Conservation (phyloP, 805 yeast genomes). For the Debaryomyces tyrocola region DNA sequence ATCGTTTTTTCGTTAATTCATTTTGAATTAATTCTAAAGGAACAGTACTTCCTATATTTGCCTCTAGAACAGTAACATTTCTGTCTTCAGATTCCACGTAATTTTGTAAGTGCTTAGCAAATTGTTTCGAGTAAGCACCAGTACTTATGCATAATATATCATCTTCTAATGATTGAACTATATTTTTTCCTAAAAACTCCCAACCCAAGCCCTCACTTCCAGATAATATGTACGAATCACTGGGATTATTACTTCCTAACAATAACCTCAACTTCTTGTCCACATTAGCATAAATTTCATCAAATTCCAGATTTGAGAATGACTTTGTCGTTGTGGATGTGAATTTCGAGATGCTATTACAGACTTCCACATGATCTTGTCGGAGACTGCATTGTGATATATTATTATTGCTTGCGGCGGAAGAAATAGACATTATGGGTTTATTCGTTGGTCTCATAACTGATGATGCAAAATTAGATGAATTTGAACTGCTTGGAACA, state of each 20-base stretch:
- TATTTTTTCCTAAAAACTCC: conserved; percentile 9
- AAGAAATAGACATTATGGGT: neutral
- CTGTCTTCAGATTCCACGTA: conserved; percentile 6
- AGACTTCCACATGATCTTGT: neutral
- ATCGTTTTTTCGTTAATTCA: neutral
- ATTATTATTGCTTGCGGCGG: neutral
- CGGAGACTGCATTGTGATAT: neutral
- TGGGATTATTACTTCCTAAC: conserved; percentile 5
- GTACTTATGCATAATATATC: conserved; percentile 9
- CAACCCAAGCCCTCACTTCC: conserved; percentile 10
- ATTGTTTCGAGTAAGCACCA: conserved; percentile 7
- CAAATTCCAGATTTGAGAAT: conserved; percentile 2
- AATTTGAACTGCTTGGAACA: neutral
- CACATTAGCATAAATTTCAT: conserved; percentile 4
- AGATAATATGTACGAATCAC: conserved; percentile 4
- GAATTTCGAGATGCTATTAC: no score
- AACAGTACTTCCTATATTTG: conserved; percentile 4
- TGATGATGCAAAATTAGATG: neutral
- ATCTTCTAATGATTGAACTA: conserved; percentile 12
- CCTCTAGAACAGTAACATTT: conserved; percentile 5
- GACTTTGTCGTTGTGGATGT: neutral
- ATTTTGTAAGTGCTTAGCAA: conserved; percentile 6
- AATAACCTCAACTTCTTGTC: conserved; percentile 4
- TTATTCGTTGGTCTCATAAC: neutral
- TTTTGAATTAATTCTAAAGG: conserved; percentile 2